Base-by-base conservation (phyloP, 495 filamentous ascomycete species). In the Penicillium alfredii region DNA sequence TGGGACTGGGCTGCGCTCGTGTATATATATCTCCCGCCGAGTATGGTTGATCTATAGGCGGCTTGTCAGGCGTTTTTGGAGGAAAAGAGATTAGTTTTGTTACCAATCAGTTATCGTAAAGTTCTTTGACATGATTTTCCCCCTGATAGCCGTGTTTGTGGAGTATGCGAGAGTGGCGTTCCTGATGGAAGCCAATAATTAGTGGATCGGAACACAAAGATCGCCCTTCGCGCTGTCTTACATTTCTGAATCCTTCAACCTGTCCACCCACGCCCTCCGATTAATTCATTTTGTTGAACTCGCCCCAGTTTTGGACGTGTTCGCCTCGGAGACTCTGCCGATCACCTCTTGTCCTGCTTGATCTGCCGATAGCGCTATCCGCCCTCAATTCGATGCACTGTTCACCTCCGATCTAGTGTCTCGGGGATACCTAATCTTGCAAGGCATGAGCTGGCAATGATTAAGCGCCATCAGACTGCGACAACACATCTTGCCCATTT, bases 361-460 rank as follows among this genome's bases (percentile, higher is more conserved):
- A 50, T 50, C 42, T 41, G 18, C 23, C 41, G 13, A 23, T 38
- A 24, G 41, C 33, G 9, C n/a, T n/a, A n/a, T n/a, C n/a, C n/a
- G n/a, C n/a, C n/a, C n/a, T n/a, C n/a, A n/a, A n/a, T n/a, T n/a
- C n/a, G n/a, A n/a, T n/a, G n/a, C n/a, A n/a, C n/a, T n/a, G n/a
- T n/a, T n/a, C n/a, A n/a, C n/a, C n/a, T n/a, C n/a, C n/a, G n/a
- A n/a, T n/a, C n/a, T n/a, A n/a, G n/a, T n/a, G n/a, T n/a, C n/a
- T n/a, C n/a, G n/a, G n/a, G n/a, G n/a, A n/a, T n/a, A n/a, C n/a
- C n/a, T n/a, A n/a, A n/a, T n/a, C n/a, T n/a, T n/a, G n/a, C n/a
- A n/a, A n/a, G n/a, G n/a, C n/a, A 39, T 50, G 52, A 47, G 38
- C 51, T 52, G 52, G 48, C 53, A 43, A 61, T 64, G 55, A 46